Base-by-base conservation (phyloP, 2,329 filamentous ascomycete genomes). In the Cyphellophora attinorum region DNA sequence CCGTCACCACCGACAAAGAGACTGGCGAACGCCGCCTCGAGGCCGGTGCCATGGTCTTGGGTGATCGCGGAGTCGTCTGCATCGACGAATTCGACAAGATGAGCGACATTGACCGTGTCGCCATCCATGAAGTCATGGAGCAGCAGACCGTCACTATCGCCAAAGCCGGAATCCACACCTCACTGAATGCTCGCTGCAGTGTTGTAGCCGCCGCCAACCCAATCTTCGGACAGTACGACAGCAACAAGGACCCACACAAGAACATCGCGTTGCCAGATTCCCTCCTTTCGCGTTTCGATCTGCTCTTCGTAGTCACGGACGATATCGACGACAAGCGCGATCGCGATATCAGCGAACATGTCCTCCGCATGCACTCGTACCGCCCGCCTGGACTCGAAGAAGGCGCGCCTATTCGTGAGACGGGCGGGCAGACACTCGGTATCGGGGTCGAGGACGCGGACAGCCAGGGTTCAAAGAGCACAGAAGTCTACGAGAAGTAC, bases 71-170 rank as follows among this genome's bases (percentile, higher is more conserved):
- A 49, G 89, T 98, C 8, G 91, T 98, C 19, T 98, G 91, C 65
- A 98, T 98, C 47, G 91, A 98, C 56, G 91, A 98, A 54, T 98
- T 98, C 49, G 91, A 98, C 67, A 98, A 98, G 61, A 98, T 98
- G 91, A 95, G 86, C 38, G 91, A 98, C 55, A 81, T 96, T 38
- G 91, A 98, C 60, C 79, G 91, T 56, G 91, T 98, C 3, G 91
- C 91, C 30, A 98, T 98, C 50, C 91, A 98, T 74, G 91, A 98
- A 83, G 91, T 98, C 47, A 98, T 98, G 91, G 91, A 98, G 63
- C 91, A 98, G 64, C 91, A 98, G 62, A 98, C 91, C 0, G 91
- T 98, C 41, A 98, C 91, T 11, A 98, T 98, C 52, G 91, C 91
- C 34, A 98, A 98, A 64, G 91, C 91, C 2, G 91, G 91, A 46